phyloP scores from a whole-genome alignment of 345 rosid species.

The Nasturtium officinale region DNA sequence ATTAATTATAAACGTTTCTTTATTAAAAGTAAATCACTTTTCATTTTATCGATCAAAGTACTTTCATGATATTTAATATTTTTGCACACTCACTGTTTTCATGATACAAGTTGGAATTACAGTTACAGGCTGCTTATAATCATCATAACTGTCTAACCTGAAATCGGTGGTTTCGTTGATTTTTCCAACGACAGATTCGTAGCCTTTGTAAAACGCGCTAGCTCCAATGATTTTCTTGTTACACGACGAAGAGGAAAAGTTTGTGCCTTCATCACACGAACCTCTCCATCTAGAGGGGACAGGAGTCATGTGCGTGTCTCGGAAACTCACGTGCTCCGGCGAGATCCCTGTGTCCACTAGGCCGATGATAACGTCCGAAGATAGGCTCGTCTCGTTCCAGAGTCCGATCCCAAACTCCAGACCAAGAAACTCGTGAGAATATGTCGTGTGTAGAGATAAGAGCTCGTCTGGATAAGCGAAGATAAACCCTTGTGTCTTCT shows the following conservation, averaged over 20 bases:
- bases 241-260: constrained; percentile 59
- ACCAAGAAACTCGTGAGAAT: constrained; percentile 66
- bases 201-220: constrained; percentile 60
- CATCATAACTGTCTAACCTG: constrained; percentile 33
- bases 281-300: constrained; percentile 80
- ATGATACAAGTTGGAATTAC: neutral
- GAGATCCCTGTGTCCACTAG: constrained; percentile 75
- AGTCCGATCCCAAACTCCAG: constrained; percentile 56
- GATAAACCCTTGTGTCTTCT: constrained; percentile 54
- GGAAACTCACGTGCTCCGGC: constrained; percentile 78
- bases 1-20: too few relatives aligned
- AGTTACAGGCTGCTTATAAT: neutral
- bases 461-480: constrained; percentile 64
- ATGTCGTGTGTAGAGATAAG: constrained; percentile 66
- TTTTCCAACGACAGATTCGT: constrained; percentile 52
- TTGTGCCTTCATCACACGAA: constrained; percentile 62
- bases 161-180: constrained; percentile 56
- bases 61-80: neutral
- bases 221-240: constrained; percentile 85
- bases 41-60: neutral
- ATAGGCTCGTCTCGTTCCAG: constrained; percentile 50
- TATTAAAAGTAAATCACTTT: neutral
- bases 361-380: constrained; percentile 67
- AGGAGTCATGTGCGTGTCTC: constrained; percentile 56
- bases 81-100: too few relatives aligned